A percentile compares a stretch with the other conserved stretches of the same genome.
Evolutionary conservation across 2,329 filamentous ascomycete genomes (phyloP).

Genomic region (Cadophora malorum): DNA sequence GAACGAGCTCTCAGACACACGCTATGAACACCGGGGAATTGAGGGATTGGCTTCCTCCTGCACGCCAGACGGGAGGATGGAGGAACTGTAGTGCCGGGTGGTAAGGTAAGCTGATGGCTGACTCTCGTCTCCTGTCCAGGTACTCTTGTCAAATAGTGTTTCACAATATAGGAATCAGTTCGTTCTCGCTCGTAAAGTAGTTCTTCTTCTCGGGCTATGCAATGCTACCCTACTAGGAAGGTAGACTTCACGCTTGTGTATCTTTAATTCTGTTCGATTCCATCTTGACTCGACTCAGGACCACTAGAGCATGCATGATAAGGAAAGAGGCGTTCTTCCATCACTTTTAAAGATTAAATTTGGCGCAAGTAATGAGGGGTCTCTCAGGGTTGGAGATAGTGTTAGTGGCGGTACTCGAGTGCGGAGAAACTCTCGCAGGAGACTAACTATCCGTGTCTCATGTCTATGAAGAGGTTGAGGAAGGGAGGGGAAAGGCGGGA

Average conservation of each 20-base stretch:
- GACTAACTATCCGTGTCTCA: neutral
- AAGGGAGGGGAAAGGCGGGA: neutral
- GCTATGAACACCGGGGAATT: conserved; percentile 13
- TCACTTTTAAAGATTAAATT: neutral
- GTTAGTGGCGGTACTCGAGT: neutral
- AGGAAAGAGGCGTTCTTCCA: neutral
- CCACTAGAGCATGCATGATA: neutral
- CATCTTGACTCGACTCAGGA: neutral
- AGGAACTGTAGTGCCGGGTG: neutral
- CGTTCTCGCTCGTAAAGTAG: neutral
- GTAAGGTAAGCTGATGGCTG: neutral
- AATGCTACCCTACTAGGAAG: neutral
- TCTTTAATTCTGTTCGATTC: neutral
- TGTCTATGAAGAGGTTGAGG: neutral
- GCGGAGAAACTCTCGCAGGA: conserved; percentile 14
- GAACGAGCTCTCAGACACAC: neutral
- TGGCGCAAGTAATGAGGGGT: conserved; percentile 5
- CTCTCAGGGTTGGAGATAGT: neutral
- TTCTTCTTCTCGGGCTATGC: neutral
- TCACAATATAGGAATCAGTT: neutral
- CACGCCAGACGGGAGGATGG: neutral
- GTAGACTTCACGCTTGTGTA: neutral
- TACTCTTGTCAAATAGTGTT: neutral
- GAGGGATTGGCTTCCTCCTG: neutral
- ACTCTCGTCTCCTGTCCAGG: neutral